Percentiles rank a stretch among this genome's conserved stretches.
Conservation (phyloP, 2,329 filamentous ascomycete genomes). For the Aspergillus fumigatiaffinis region DNA sequence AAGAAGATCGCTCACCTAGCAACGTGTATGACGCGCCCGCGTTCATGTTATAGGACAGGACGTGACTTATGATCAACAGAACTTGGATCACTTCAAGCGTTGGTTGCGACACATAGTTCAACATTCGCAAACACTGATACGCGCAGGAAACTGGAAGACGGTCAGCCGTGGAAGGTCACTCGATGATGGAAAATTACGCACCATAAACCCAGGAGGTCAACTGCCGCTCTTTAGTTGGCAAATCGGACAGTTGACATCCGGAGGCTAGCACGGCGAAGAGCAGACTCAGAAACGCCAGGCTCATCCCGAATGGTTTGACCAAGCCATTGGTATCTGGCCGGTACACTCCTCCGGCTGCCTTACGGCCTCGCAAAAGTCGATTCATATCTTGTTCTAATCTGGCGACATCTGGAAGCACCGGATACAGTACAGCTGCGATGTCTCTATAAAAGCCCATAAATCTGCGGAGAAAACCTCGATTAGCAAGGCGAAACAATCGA, state of each 20-base stretch:
- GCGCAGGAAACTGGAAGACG: conserved; percentile 53
- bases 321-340: conserved; percentile 45
- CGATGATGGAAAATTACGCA: conserved; percentile 28
- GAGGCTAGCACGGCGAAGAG: conserved; percentile 60
- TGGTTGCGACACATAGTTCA: conserved; percentile 61
- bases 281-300: conserved; percentile 55
- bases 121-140: conserved; percentile 61
- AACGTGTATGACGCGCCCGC: conserved; percentile 61
- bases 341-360: conserved; percentile 38
- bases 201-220: conserved; percentile 62
- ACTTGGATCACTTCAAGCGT: conserved; percentile 59
- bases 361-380: conserved; percentile 49
- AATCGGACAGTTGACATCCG: conserved; percentile 56
- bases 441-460: conserved; percentile 54
- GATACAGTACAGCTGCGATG: conserved; percentile 55
- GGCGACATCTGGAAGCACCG: conserved; percentile 51
- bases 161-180: conserved; percentile 19
- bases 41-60: conserved; percentile 62
- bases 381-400: conserved; percentile 50
- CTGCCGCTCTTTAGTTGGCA: conserved; percentile 56
- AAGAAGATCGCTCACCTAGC: conserved; percentile 41
- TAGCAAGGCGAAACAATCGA: conserved; percentile 1
- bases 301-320: conserved; percentile 55
- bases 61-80: conserved; percentile 59
- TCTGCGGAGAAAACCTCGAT: conserved; percentile 22